Conservation (phyloP, 805 yeast genomes). For the Hanseniaspora jakobsenii region DNA sequence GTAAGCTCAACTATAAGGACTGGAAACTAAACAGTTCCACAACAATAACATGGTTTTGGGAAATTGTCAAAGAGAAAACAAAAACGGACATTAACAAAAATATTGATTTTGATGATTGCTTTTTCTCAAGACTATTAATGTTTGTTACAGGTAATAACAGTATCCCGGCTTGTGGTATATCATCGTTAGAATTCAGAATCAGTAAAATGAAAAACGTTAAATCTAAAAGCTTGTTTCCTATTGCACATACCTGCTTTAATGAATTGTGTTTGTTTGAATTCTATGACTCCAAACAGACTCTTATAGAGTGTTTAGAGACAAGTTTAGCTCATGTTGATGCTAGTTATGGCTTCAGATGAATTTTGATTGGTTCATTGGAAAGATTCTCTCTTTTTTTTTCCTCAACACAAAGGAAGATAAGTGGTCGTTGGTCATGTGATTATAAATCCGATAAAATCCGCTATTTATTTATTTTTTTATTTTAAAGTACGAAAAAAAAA, state of each 20-base stretch:
- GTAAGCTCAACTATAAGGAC: neutral
- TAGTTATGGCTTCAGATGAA: neutral
- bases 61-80: slow-evolving; percentile 41
- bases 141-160: slow-evolving; percentile 88
- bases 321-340: neutral
- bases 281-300: slow-evolving; percentile 43
- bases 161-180: slow-evolving; percentile 84
- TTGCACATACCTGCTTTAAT: slow-evolving; percentile 91
- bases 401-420: too few relatives aligned
- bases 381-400: neutral
- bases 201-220: slow-evolving; percentile 34
- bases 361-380: neutral
- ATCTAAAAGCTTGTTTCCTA: slow-evolving; percentile 41
- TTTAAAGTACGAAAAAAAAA: too few relatives aligned
- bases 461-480: slow-evolving; percentile 1
- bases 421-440: neutral
- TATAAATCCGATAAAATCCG: neutral
- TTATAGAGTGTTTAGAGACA: slow-evolving; percentile 22
- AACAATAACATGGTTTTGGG: slow-evolving; percentile 79
- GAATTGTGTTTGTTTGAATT: slow-evolving; percentile 60
- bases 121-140: slow-evolving; percentile 35
- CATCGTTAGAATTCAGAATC: slow-evolving; percentile 62
- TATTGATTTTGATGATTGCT: neutral
- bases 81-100: slow-evolving; percentile 39
- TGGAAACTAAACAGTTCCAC: slow-evolving; percentile 20